These are phyloP conservation scores for Takakia lepidozioides DNA, from an alignment of 225 moss, liverwort and hornwort genomes.

Conservation along the genomic window DNA sequence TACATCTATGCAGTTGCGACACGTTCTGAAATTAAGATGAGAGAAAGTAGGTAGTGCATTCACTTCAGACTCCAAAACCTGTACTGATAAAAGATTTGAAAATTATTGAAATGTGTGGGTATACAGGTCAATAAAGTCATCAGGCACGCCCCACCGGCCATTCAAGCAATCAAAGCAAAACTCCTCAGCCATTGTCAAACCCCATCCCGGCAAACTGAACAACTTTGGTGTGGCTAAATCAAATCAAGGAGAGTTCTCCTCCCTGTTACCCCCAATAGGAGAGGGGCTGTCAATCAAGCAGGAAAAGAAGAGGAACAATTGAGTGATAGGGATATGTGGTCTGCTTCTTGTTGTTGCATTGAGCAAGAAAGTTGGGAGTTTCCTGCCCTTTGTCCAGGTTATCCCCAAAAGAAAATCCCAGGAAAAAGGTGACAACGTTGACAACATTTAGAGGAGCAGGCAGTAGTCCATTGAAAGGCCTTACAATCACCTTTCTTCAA, in stretches of 20 bases:
- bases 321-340: too few relatives aligned
- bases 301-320: constrained; percentile 14
- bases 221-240: constrained; percentile 7
- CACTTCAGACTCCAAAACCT: background rate
- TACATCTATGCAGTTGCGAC: too few relatives aligned
- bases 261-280: constrained; percentile 21
- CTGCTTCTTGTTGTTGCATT: too few relatives aligned
- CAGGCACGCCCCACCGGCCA: constrained; percentile 24
- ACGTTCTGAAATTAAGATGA: constrained; percentile 4
- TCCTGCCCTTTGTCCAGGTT: too few relatives aligned
- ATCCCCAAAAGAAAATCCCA: too few relatives aligned
- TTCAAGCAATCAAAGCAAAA: constrained; percentile 36
- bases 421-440: too few relatives aligned
- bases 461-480: too few relatives aligned
- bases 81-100: background rate
- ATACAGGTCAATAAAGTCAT: constrained; percentile 33
- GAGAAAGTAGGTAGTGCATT: background rate
- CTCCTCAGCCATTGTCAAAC: constrained; percentile 13
- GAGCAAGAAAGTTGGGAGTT: too few relatives aligned
- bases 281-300: constrained; percentile 13
- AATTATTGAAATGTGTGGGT: background rate
- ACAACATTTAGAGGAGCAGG: too few relatives aligned
- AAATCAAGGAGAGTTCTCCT: constrained; percentile 8
- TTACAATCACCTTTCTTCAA: too few relatives aligned
- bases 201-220: constrained; percentile 14